Evolutionary conservation across 2,329 filamentous ascomycete species (phyloP).

Genomic region (Bretziella fagacearum): DNA sequence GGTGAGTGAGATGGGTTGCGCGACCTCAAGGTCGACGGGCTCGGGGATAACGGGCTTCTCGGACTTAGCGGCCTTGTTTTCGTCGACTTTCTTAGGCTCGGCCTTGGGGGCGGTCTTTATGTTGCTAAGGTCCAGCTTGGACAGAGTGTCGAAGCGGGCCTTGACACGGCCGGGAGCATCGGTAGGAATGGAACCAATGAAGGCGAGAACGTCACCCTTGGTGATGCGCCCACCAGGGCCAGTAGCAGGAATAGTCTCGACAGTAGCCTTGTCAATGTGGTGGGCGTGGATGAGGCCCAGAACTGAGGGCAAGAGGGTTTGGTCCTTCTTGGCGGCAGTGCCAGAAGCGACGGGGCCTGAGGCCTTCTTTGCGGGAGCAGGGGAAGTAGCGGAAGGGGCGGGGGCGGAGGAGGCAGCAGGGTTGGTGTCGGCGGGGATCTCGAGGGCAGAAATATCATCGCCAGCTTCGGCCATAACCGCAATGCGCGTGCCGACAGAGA

Average conservation of each 20-base stretch:
- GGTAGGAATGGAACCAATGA: conserved; percentile 60
- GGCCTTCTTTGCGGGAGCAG: conserved; percentile 18
- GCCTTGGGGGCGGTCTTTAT: conserved; percentile 59
- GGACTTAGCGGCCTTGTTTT: conserved; percentile 24
- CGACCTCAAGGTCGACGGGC: conserved; percentile 39
- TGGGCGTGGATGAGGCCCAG: conserved; percentile 64
- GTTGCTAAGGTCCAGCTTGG: conserved; percentile 84
- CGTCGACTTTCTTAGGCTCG: conserved; percentile 21
- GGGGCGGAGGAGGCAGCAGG: conserved; percentile 18
- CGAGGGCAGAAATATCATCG: conserved; percentile 58
- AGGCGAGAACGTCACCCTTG: conserved; percentile 89
- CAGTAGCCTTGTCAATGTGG: conserved; percentile 55
- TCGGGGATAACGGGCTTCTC: conserved; percentile 24
- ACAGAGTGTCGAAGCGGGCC: conserved; percentile 53
- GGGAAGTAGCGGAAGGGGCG: conserved; percentile 12
- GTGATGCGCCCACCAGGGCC: conserved; percentile 77
- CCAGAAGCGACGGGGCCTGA: conserved; percentile 23
- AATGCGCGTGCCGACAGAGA: conserved; percentile 67
- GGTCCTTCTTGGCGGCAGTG: conserved; percentile 25
- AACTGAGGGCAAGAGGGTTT: conserved; percentile 63
- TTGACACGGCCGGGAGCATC: conserved; percentile 56
- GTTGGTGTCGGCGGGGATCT: conserved; percentile 54
- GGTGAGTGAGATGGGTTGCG: conserved; percentile 60
- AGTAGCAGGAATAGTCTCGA: conserved; percentile 68
- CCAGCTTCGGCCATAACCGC: conserved; percentile 66